Percentiles rank a stretch among this genome's conserved stretches.
Evolutionary conservation across 768 basidiomycete species (phyloP).

Genomic region (Leccinum variicolor): DNA sequence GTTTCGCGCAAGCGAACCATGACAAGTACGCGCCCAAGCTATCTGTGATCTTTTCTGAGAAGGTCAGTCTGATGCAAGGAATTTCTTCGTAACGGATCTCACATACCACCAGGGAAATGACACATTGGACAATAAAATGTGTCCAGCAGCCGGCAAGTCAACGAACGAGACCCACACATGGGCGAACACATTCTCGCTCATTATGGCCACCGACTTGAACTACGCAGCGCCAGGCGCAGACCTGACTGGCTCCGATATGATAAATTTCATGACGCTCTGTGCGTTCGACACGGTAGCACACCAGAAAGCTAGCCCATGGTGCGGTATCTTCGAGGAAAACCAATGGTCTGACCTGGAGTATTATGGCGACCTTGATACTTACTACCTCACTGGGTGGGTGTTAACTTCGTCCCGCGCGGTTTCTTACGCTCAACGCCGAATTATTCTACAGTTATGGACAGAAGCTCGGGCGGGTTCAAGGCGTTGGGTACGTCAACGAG

Average conservation of each 20-base stretch:
- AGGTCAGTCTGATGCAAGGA: conserved; percentile 33
- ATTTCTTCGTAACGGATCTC: not conserved
- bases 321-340: conserved; percentile 52
- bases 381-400: conserved; percentile 59
- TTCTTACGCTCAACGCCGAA: not conserved
- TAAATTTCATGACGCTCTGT: conserved; percentile 65
- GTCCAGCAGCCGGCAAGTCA: conserved; percentile 49
- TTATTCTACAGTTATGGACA: conserved; percentile 56
- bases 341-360: conserved; percentile 71
- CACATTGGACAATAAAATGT: conserved; percentile 64
- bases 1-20: conserved; percentile 50
- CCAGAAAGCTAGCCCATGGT: conserved; percentile 57
- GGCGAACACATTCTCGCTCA: conserved; percentile 48
- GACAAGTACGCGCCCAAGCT: conserved; percentile 42
- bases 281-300: conserved; percentile 64
- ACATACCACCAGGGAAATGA: conserved; percentile 43
- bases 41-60: conserved; percentile 54
- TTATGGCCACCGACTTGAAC: conserved; percentile 58
- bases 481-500: conserved; percentile 85
- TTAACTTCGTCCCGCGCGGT: not conserved
- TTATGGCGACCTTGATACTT: conserved; percentile 65
- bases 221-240: conserved; percentile 57
- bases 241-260: conserved; percentile 50
- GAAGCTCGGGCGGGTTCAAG: conserved; percentile 65
- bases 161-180: conserved; percentile 44